Evolutionary conservation across 345 rosid genomes (phyloP).

Genomic region (Xanthoceras sorbifolium): DNA sequence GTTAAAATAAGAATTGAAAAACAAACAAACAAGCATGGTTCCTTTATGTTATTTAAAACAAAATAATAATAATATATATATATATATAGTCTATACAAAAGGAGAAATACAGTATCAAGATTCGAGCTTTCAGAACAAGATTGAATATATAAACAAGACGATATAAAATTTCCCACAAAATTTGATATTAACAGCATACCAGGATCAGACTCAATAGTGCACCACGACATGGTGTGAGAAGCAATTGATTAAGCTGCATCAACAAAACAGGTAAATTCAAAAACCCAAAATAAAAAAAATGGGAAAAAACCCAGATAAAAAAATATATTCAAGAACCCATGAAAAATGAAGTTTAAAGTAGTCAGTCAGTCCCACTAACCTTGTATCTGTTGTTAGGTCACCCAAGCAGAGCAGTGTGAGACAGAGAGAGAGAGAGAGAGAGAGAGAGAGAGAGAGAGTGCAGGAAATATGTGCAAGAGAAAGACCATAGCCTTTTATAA

Average conservation of each 20-base stretch:
- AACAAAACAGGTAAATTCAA: constrained; percentile 1
- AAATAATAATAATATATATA: no score
- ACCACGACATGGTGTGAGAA: constrained; percentile 80
- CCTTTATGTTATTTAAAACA: no score
- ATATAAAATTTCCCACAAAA: neutral
- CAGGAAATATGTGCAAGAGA: neutral
- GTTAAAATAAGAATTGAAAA: neutral
- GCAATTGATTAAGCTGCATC: constrained; percentile 34
- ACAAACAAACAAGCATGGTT: neutral
- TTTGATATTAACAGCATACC: constrained; percentile 43
- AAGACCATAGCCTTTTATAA: neutral
- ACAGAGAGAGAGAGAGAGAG: neutral
- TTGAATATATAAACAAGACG: neutral
- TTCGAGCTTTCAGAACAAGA: neutral
- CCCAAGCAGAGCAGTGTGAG: neutral
- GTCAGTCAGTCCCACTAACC: neutral
- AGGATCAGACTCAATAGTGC: constrained; percentile 98
- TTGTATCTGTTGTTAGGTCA: neutral
- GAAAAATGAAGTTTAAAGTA: neutral
- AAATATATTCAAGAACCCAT: neutral
- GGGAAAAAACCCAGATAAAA: neutral
- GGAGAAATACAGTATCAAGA: neutral
- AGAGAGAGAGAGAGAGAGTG: neutral
- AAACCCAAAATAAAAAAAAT: neutral
- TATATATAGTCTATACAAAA: neutral